Evolutionary conservation across 129 eudicot species (phyloP), one percentile per base, ranked within the genome.

Genomic region (Artemisia argyi): DNA sequence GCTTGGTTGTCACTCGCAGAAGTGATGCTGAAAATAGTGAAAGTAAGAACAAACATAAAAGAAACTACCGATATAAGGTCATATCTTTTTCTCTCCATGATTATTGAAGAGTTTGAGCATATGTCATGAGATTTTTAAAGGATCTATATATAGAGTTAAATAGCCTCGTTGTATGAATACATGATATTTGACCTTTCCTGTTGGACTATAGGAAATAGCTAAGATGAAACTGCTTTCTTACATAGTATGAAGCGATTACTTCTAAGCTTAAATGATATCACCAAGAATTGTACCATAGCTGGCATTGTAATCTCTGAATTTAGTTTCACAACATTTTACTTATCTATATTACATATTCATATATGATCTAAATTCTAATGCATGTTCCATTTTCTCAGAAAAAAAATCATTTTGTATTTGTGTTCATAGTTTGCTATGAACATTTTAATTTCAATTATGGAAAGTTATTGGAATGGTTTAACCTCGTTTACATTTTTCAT

Each of bases 201-300:
- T 66, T 66, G 73, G 73, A 66, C 56, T 66, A 17, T 16, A 32
- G 32, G 59, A 44, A 55, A 54, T 22, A 47, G 61, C 26, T 54
- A 49, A 44, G 59, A 7, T 12, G 19, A 58, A 3, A 17, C 49
- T 4, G 48, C 48, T 30, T 13, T 50, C 24, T 13, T 49, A 61
- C 81, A 77, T 77, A 30, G 81, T 69, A 77, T 69, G 19, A 42
- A 58, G 56, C 49, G 81, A 69, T 50, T 50, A 77, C 49, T 32
- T 77, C 66, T 49, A 69, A 52, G 65, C 20, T 54, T 39, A 2
- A 4, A 51, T 76, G 63, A 76, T 76, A 51, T 50, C 20, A 35
- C 64, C 75, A 69, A 13, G 49, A 73, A 26, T 26, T n/a, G 51
- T 15, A 58, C 66, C 24, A 74, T 62, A 24, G 47, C 28, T 58